Evolutionary conservation across 768 basidiomycete genomes (phyloP).

Genomic region (Termitomyces sp.): DNA sequence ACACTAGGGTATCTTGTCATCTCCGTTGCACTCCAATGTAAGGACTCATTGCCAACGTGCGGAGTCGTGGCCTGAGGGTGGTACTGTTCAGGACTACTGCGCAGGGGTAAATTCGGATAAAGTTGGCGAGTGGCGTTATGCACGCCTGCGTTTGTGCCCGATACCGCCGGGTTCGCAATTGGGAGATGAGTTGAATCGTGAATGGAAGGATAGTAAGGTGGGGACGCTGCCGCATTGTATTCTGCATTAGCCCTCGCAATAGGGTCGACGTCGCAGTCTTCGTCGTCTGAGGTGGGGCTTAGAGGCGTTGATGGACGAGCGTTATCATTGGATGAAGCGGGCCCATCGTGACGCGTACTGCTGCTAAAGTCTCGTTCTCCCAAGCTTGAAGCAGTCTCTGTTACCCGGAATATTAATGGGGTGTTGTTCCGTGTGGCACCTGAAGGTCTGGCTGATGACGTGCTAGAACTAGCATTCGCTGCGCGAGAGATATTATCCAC

Average conservation of each 20-base stretch:
- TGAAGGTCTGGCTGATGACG: conserved; percentile 1
- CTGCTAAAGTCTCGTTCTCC: background rate
- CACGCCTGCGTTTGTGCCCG: background rate
- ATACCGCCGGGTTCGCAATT: background rate
- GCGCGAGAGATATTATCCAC: conserved; percentile 2
- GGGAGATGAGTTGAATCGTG: conserved; percentile 6
- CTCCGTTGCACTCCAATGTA: conserved; percentile 5
- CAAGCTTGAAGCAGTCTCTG: conserved; percentile 7
- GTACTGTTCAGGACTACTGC: conserved; percentile 18
- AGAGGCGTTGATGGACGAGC: conserved; percentile 14
- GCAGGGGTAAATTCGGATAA: conserved; percentile 15
- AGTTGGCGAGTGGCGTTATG: conserved; percentile 6
- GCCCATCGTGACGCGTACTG: background rate
- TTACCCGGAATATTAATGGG: conserved; percentile 3
- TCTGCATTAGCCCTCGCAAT: conserved; percentile 42
- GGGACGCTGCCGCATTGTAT: conserved; percentile 36
- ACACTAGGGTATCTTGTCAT: background rate
- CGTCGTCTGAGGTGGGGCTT: conserved; percentile 31
- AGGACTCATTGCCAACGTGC: conserved; percentile 1
- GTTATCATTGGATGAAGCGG: background rate
- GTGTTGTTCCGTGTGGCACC: conserved; percentile 8
- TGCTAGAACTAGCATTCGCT: conserved; percentile 3
- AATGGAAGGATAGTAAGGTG: conserved; percentile 20
- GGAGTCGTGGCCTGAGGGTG: background rate
- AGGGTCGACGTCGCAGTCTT: conserved; percentile 32